Evolutionary conservation across 1,139 yeast species (phyloP), one percentile per base, ranked within the genome.

Genomic region (Kurtzmaniella quercitrusa): DNA sequence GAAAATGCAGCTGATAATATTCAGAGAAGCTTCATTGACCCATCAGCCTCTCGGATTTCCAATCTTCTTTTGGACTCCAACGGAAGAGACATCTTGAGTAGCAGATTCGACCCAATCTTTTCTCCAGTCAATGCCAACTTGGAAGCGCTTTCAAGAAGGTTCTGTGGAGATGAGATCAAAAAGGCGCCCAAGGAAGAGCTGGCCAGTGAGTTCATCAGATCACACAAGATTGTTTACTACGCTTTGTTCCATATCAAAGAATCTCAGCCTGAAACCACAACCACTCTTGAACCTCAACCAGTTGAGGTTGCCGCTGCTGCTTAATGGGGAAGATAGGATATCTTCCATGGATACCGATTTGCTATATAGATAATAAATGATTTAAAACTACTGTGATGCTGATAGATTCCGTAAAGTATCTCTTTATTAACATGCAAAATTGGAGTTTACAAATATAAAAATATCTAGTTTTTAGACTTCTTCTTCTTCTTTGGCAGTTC

Each of bases 41-140:
- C 88, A 27, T 58, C 77, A 2, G 69, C 69, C 47, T 64, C 62
- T 34, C 62, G 60, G 37, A 68, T 75, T 49, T 49, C 48, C 34
- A 61, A 74, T 38, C 60, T 66, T 16, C 48, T 75, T 33, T 75
- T 76, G 55, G 81, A 81, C 56, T 69, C 77, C 10, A 67, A 80
- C 37, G 88, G 87, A 15, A 80, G 79, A 53, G 84, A 85, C 34
- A 59, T 81, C 40, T 55, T 85, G 38, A 70, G 85, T 50, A 69
- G 83, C 16, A 75, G 77, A 38, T 60, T 81, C 25, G 91, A 86
- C 56, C 87, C 89, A 3, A 38, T 83, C 15, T 66, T 85, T 39
- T 70, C 65, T 39, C 90, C 91, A 16, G 43, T 82, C 37, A 87
- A 86, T 62, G 64, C 70, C 40, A 65, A 70, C 38, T 59, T 85